A percentile compares a stretch with the other conserved stretches of the same genome.
These are phyloP conservation scores for Eucalyptus regnans DNA, from an alignment of 345 rosid genomes.

Conservation along the genomic window DNA sequence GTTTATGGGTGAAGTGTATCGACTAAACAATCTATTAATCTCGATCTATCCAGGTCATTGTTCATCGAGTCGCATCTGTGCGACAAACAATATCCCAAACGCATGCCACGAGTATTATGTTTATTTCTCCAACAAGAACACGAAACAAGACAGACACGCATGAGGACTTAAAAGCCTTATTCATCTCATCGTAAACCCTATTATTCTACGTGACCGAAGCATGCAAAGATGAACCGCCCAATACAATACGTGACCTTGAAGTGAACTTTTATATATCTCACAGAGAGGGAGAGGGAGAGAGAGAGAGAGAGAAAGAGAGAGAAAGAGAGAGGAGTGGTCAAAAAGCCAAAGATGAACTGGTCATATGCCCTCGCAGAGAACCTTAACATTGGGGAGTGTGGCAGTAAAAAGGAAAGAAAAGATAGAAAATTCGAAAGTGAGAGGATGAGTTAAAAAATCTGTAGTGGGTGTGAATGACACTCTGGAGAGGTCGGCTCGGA, in stretches of 20 bases:
- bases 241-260: background rate
- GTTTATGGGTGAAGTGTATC: background rate
- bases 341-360: background rate
- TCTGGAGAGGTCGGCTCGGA: conserved; percentile 47
- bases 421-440: background rate
- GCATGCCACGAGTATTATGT: background rate
- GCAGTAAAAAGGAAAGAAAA: background rate
- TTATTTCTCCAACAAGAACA: background rate
- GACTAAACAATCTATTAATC: background rate
- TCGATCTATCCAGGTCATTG: background rate
- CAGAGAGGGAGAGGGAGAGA: background rate
- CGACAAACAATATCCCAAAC: background rate
- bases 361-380: background rate
- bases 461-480: conserved; percentile 23
- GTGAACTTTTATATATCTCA: background rate
- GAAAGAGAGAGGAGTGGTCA: background rate
- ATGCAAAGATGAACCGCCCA: background rate
- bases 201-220: background rate
- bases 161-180: background rate
- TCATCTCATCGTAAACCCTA: background rate
- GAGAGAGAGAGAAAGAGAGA: background rate
- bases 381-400: conserved; percentile 14
- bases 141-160: background rate
- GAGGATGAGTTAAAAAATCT: conserved; percentile 3
- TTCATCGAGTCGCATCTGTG: background rate